Evolutionary conservation across 2,329 filamentous ascomycete species (phyloP), one percentile per base, ranked within the genome.

Genomic region (Exophiala sp.): DNA sequence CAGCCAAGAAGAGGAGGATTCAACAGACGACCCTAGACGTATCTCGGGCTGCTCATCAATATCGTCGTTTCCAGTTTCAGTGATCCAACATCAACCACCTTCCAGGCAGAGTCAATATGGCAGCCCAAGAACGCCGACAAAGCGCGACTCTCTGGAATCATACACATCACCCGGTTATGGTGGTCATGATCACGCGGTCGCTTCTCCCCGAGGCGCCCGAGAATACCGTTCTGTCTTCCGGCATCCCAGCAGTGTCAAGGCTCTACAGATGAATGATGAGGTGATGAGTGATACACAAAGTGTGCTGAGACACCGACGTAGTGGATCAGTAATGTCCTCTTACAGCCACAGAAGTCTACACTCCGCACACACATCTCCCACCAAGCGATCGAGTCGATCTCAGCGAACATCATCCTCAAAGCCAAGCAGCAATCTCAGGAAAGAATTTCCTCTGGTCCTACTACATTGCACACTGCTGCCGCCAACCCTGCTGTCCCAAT

Each of bases 391-490:
- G n/a, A 57, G 40, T 36, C 51, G 54, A 11, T 50, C 57, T 3
- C 38, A 50, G 49, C 50, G 47, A 32, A 46, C 21, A 16, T 60
- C 57, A 6, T 52, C 54, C 7, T 46, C 53, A 20, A 61, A 58
- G 46, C 39, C 41, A 11, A 57, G 57, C 41, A 71, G 66, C 10
- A 77, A 67, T 44, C 51, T 66, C 2, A 70, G 69, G 56, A 73
- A 71, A 48, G 77, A 81, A 55, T 76, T 76, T 53, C 82, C 83
- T 0, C 72, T 86, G 3, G 80, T 86, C 2, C 67, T 86, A 47
- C 69, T 86, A 2, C 83, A 86, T 63, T 78, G 83, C 48, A 84
- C 78, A 3, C 66, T 85, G 1, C 70, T 85, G 11, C 79, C 81
- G 0, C 74, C 78, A 10, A 75, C 75, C 12, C 65, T 80, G 3